Conservation (phyloP, 2,329 filamentous ascomycete species). For the Aspergillus fructus region DNA sequence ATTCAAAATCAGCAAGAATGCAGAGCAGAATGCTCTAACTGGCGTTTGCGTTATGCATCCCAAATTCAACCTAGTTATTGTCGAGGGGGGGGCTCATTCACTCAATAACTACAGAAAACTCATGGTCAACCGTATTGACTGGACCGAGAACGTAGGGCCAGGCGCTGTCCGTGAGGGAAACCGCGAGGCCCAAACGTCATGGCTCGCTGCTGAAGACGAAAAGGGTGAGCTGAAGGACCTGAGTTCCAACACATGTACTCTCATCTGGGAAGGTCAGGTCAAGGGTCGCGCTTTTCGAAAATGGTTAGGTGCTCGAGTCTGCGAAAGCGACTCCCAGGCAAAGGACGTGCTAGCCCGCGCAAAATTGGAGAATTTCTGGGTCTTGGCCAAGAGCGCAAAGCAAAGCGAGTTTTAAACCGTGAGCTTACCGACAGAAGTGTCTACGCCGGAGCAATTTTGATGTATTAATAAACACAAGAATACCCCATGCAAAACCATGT, state of each 20-base stretch:
- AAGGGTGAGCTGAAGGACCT: constrained; percentile 75
- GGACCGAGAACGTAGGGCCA: constrained; percentile 82
- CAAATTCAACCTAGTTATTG: constrained; percentile 81
- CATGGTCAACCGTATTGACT: constrained; percentile 90
- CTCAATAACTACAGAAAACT: constrained; percentile 86
- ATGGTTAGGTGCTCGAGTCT: constrained; percentile 80
- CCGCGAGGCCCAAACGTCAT: constrained; percentile 62
- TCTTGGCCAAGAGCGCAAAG: constrained; percentile 70
- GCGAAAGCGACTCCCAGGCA: constrained; percentile 87
- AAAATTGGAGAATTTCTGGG: constrained; percentile 97
- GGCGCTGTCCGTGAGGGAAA: constrained; percentile 57
- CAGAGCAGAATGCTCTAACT: constrained; percentile 81
- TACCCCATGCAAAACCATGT: neutral
- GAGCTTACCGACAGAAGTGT: neutral
- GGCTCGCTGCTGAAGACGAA: constrained; percentile 78
- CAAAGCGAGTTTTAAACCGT: constrained; percentile 27
- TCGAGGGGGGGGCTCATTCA: constrained; percentile 84
- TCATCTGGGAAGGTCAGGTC: constrained; percentile 90
- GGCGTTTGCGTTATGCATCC: constrained; percentile 93
- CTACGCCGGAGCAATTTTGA: neutral
- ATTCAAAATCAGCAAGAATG: constrained; percentile 90
- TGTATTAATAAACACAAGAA: constrained; percentile 2
- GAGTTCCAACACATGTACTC: constrained; percentile 73
- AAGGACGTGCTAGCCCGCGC: constrained; percentile 73
- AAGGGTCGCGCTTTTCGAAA: constrained; percentile 78